A percentile compares a stretch with the other conserved stretches of the same genome.
Conservation (phyloP, 2,329 filamentous ascomycete species). For the Anthostomella pinea region DNA sequence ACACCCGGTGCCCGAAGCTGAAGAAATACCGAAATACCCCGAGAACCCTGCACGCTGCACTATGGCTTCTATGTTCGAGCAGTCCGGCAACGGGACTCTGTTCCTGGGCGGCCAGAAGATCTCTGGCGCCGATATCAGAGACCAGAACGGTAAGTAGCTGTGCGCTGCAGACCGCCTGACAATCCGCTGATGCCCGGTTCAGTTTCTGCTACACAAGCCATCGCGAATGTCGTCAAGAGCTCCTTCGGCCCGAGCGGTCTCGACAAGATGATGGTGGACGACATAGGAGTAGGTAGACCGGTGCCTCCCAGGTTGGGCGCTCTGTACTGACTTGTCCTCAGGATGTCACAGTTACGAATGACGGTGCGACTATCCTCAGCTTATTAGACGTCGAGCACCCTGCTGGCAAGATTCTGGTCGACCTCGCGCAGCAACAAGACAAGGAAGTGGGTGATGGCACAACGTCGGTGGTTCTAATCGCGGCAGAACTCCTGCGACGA, state of each 20-base stretch:
- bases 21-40: not conserved
- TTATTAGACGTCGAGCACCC: slow-evolving; percentile 97
- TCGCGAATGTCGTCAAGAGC: slow-evolving; percentile 98
- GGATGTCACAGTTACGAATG: slow-evolving; percentile 99
- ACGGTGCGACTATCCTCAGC: slow-evolving; percentile 93
- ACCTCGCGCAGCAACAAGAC: slow-evolving; percentile 96
- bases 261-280: slow-evolving; percentile 99
- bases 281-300: slow-evolving; percentile 80
- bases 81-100: slow-evolving; percentile 90
- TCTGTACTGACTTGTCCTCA: slow-evolving; percentile 34
- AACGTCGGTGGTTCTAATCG: slow-evolving; percentile 95
- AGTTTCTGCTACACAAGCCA: slow-evolving; percentile 94
- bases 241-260: slow-evolving; percentile 96
- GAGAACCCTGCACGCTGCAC: too few species aligned
- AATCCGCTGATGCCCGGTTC: slow-evolving; percentile 18
- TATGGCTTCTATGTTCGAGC: slow-evolving; percentile 97
- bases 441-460: slow-evolving; percentile 99
- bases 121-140: slow-evolving; percentile 91
- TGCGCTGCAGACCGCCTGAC: slow-evolving; percentile 15
- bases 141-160: slow-evolving; percentile 77
- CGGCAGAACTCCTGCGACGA: slow-evolving; percentile 86
- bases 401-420: slow-evolving; percentile 96
- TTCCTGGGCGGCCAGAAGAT: slow-evolving; percentile 98
- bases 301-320: too few species aligned
- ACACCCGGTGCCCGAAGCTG: not conserved